A percentile compares a stretch with the other conserved stretches of the same genome.
Conservation (phyloP, 2,329 filamentous ascomycete genomes). For the Fusarium subglutinans region DNA sequence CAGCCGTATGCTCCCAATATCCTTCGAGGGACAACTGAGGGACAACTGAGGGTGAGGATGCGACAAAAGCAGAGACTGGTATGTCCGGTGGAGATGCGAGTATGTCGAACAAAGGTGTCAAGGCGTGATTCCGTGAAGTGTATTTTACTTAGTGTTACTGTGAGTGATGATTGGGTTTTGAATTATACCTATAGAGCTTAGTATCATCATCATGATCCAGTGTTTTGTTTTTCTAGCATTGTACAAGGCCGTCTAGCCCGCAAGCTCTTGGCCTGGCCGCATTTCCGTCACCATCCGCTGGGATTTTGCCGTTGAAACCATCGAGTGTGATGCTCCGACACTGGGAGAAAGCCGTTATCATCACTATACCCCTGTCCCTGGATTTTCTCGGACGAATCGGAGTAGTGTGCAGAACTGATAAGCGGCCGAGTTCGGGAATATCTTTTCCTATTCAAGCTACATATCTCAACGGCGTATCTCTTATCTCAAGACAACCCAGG, state of each 20-base stretch:
- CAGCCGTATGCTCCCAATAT: neutral
- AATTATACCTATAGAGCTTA: neutral
- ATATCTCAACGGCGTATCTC: neutral
- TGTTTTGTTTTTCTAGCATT: too few relatives aligned
- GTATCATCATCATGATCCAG: too few relatives aligned
- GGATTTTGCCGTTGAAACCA: neutral
- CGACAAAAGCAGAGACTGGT: neutral
- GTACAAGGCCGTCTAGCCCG: neutral
- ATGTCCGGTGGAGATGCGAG: neutral
- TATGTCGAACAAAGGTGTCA: neutral
- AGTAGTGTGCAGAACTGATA: neutral
- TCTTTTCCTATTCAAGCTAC: neutral
- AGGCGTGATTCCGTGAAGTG: too few relatives aligned
- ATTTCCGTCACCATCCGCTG: neutral
- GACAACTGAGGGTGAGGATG: neutral
- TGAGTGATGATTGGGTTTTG: neutral
- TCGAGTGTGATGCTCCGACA: neutral
- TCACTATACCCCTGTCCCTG: fast-evolving
- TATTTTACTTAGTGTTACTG: neutral
- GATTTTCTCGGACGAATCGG: neutral
- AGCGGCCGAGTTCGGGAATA: neutral
- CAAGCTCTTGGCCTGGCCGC: neutral
- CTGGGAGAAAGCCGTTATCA: neutral
- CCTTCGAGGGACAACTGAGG: neutral
- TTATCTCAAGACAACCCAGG: neutral